These are phyloP conservation scores for Spinacia oleracea DNA, from an alignment of 179 eudicot species.

Conservation along the genomic window DNA sequence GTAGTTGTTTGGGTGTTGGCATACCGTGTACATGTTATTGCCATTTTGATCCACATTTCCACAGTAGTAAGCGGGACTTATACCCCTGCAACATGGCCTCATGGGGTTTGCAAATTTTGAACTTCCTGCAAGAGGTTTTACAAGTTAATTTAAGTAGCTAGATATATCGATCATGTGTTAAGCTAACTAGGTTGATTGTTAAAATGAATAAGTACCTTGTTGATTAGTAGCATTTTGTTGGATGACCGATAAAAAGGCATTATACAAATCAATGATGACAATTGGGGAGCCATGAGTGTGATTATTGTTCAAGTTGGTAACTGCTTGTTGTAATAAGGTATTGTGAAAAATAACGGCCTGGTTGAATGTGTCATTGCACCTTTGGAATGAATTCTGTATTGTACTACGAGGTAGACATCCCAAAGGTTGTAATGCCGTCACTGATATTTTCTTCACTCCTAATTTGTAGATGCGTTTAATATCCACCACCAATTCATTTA, in stretches of 20 bases:
- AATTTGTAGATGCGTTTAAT: slow-evolving; percentile 44
- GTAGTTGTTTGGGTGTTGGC: slow-evolving; percentile 43
- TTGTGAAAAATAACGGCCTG: slow-evolving; percentile 52
- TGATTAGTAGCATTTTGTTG: slow-evolving; percentile 26
- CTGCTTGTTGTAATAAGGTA: slow-evolving; percentile 45
- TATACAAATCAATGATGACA: slow-evolving; percentile 54
- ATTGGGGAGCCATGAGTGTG: slow-evolving; percentile 19
- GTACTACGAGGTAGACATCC: slow-evolving; percentile 71
- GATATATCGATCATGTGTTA: no score
- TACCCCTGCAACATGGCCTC: slow-evolving; percentile 57
- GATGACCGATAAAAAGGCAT: slow-evolving; percentile 43
- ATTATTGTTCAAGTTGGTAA: slow-evolving; percentile 47
- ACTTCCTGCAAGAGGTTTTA: slow-evolving; percentile 12
- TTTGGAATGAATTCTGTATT: slow-evolving; percentile 32
- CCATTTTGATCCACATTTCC: slow-evolving; percentile 49
- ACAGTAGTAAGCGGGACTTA: slow-evolving; percentile 34
- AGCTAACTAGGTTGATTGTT: no score
- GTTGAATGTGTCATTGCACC: slow-evolving; percentile 58
- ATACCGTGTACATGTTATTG: slow-evolving; percentile 49
- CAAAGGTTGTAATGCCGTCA: slow-evolving; percentile 60
- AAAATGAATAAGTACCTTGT: slow-evolving; percentile 4
- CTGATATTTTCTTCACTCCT: slow-evolving; percentile 62
- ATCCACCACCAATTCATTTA: slow-evolving; percentile 49
- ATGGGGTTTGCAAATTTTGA: slow-evolving; percentile 42
- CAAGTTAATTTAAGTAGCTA: no score